Evolutionary conservation across 2,329 filamentous ascomycete species (phyloP).

Genomic region (Sarocladiaceae sp.): DNA sequence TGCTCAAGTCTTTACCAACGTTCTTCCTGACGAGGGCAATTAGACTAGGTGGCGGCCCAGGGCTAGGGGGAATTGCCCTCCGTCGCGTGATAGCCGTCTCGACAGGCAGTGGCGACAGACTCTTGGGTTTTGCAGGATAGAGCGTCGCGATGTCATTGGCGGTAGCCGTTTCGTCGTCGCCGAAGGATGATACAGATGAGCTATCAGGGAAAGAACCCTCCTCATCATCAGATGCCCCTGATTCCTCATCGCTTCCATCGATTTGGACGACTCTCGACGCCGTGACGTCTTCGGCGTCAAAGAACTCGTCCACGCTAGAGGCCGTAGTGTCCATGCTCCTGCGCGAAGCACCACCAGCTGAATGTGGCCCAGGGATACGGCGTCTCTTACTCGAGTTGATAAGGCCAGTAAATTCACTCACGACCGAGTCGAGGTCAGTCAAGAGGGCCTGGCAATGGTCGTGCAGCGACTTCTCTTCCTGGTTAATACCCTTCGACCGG

Average conservation of each 20-base stretch:
- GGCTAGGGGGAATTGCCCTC: conserved; percentile 66
- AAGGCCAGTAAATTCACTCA: conserved; percentile 75
- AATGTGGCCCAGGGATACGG: conserved; percentile 51
- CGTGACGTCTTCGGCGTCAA: conserved; percentile 72
- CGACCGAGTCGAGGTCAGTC: conserved; percentile 76
- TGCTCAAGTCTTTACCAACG: conserved; percentile 94
- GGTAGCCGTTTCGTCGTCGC: conserved; percentile 52
- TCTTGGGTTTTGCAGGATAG: conserved; percentile 74
- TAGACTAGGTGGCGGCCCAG: conserved; percentile 78
- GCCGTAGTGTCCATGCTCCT: conserved; percentile 73
- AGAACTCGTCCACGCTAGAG: conserved; percentile 81
- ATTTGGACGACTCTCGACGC: conserved; percentile 68
- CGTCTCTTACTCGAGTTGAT: conserved; percentile 76
- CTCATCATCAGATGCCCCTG: conserved; percentile 49
- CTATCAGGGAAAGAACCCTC: conserved; percentile 50
- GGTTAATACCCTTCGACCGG: conserved; percentile 23
- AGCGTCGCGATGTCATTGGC: conserved; percentile 58
- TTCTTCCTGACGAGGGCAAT: conserved; percentile 96
- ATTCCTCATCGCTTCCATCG: conserved; percentile 64
- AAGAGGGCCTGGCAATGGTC: conserved; percentile 82
- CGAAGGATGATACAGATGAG: conserved; percentile 56
- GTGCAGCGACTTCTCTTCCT: conserved; percentile 65
- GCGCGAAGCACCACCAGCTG: conserved; percentile 40
- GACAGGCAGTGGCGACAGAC: conserved; percentile 72
- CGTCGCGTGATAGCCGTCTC: conserved; percentile 61